Evolutionary conservation across 2,329 filamentous ascomycete species (phyloP).

Genomic region (Ophiocordyceps unilateralis): DNA sequence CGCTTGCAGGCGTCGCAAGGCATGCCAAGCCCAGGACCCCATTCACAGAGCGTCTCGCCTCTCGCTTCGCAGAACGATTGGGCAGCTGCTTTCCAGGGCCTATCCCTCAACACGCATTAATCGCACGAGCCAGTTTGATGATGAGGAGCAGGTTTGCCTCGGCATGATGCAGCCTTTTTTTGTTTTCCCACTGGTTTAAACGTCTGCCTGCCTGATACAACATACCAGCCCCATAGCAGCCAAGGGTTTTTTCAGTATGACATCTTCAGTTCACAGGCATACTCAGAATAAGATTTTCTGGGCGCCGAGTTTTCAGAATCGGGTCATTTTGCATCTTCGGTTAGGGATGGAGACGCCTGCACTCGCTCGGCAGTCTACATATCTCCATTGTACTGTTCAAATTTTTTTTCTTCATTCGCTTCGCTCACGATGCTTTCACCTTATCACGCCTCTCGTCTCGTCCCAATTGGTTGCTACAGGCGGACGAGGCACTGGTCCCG

Average conservation of each 20-base stretch:
- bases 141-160: background rate
- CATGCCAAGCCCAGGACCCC: conserved; percentile 16
- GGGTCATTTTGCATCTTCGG: background rate
- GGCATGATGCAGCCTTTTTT: background rate
- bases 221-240: background rate
- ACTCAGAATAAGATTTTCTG: background rate
- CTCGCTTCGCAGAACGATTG: conserved; percentile 38
- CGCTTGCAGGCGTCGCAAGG: conserved; percentile 26
- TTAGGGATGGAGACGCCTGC: background rate
- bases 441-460: background rate
- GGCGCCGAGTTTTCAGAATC: no score
- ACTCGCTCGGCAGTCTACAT: background rate
- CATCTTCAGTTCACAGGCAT: background rate
- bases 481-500: background rate
- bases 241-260: background rate
- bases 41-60: conserved; percentile 21
- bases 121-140: background rate
- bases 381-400: conserved; percentile 1
- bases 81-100: conserved; percentile 47
- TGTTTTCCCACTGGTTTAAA: background rate
- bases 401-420: conserved; percentile 3
- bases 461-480: background rate
- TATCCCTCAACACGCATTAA: conserved; percentile 51
- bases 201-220: background rate
- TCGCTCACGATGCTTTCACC: background rate